These are phyloP conservation scores for Diplodia intermedia DNA, from an alignment of 2,329 filamentous ascomycete species.

Conservation along the genomic window DNA sequence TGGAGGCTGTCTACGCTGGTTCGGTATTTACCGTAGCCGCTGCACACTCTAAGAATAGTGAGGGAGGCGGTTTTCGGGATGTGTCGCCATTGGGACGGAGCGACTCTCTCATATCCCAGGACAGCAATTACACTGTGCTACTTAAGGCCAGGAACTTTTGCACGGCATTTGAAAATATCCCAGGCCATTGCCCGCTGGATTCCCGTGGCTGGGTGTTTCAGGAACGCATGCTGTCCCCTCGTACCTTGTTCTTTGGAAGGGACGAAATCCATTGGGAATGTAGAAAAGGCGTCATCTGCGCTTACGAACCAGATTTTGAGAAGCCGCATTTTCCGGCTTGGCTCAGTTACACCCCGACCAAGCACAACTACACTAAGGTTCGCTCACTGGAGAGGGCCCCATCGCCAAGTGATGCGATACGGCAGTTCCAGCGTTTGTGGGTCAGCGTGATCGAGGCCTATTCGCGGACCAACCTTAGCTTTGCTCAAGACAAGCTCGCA, in stretches of 20 bases:
- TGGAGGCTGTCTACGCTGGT: conserved; percentile 46
- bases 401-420: background rate
- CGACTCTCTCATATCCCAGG: background rate
- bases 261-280: background rate
- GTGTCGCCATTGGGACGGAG: background rate
- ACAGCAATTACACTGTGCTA: background rate
- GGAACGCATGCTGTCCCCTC: background rate
- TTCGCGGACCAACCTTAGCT: background rate
- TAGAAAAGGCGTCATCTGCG: background rate
- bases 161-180: background rate
- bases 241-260: background rate
- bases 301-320: background rate
- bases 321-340: background rate
- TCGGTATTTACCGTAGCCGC: conserved; percentile 45
- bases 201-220: background rate
- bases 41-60: conserved; percentile 39
- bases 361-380: background rate
- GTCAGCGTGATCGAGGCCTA: background rate
- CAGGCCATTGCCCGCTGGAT: background rate
- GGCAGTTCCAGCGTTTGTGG: background rate
- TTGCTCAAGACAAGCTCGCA: background rate
- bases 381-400: background rate
- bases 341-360: background rate
- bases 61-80: background rate
- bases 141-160: background rate